These are phyloP conservation scores for Pythium insidiosum DNA, from an alignment of 352 stramenopile genomes.

Conservation along the genomic window DNA sequence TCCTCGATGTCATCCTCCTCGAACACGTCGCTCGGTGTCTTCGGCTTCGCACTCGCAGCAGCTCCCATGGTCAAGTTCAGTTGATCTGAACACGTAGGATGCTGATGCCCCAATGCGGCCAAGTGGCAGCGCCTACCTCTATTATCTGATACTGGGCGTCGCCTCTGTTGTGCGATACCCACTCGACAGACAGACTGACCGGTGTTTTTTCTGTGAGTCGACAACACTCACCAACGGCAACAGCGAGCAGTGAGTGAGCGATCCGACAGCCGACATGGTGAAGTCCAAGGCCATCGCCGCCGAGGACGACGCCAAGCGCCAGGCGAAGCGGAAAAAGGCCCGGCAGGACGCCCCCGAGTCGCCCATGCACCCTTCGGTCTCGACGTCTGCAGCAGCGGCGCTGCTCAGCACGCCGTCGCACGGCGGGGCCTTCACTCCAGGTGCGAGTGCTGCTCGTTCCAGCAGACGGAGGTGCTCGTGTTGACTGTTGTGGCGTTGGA, in stretches of 20 bases:
- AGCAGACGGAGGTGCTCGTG: no score
- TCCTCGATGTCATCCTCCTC: no score
- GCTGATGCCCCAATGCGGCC: no score
- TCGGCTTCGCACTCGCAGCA: background rate
- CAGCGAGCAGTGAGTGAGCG: background rate
- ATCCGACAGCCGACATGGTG: slow-evolving; percentile 35
- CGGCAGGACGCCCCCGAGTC: slow-evolving; percentile 23
- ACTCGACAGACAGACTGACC: no score
- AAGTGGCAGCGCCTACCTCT: no score
- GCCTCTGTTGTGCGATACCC: slow-evolving; percentile 8
- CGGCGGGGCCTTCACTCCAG: slow-evolving; percentile 12
- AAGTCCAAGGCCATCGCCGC: slow-evolving; percentile 53
- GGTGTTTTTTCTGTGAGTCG: no score
- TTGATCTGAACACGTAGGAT: no score
- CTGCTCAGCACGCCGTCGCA: slow-evolving; percentile 13
- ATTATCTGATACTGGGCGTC: no score
- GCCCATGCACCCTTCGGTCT: slow-evolving; percentile 8
- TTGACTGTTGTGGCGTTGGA: no score
- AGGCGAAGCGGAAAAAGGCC: slow-evolving; percentile 51
- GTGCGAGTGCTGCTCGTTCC: slow-evolving; percentile 3
- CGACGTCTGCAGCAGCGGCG: slow-evolving; percentile 2
- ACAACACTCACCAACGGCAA: slow-evolving; percentile 2
- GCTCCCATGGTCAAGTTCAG: background rate
- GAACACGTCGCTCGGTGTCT: background rate
- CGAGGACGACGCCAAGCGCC: slow-evolving; percentile 63